Base-by-base conservation (phyloP, 2,329 filamentous ascomycete species). In the Alternaria infectoria region DNA sequence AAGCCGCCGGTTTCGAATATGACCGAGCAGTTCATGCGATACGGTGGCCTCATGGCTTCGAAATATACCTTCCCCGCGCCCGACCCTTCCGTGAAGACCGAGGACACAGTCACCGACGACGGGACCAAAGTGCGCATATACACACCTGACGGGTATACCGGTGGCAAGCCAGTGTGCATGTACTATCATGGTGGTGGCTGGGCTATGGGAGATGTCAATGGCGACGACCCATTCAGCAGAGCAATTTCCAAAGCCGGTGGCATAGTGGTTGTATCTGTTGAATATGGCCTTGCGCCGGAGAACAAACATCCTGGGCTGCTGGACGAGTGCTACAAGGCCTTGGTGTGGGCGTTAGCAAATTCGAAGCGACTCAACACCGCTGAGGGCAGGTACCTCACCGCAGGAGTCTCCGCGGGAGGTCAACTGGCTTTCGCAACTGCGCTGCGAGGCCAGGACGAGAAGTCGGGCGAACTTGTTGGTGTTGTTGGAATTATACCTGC, bases 361-460 rank as follows among this genome's bases (percentile, higher is more conserved):
- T 62, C 72, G 2, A 67, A 68, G n/a, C 64, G 61, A 46, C 30
- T 77, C 57, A 66, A 77, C 61, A 61, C 75, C 44, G 45, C 63
- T 32, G 50, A 66, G 55, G 69, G 65, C 54, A 80, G 79, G 54
- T 73, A 78, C 17, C 74, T 81, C 43, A 77, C 75, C 1, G 72
- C 77, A 11, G 81, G 81, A 19, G 72, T 72, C 5, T 82, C 80
- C 9, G 81, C 81, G 12, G 81, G 81, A 30, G 81, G 72, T 15
- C 76, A 77, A 21, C 67, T 82, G 19, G 79, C 80, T 0, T 72
- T 83, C 9, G 75, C 74, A 11, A 62, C 75, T 13, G 80, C 79
- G 19, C 71, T 83, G 59, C 77, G 71, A 58, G 68, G 81, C 12
- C 70, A 82, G 55, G 80, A 82, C 54, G 74, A 78, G 19, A 78